Conservation (phyloP, 139 green algal species). For the Coelastrella sp. region DNA sequence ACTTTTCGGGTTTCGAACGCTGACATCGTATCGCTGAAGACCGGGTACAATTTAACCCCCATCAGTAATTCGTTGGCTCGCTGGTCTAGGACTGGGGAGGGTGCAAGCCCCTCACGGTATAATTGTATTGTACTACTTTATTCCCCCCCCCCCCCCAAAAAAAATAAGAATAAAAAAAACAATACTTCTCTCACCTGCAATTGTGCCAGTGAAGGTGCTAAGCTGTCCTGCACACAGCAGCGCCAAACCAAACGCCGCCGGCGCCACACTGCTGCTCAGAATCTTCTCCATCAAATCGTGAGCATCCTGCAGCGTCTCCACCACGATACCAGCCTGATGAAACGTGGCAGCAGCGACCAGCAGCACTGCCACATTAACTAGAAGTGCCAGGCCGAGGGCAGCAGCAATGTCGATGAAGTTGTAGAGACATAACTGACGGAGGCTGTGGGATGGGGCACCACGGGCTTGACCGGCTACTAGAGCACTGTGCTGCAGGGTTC, state of each 20-base stretch:
- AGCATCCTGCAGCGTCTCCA: constrained; percentile 69
- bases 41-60: too few species aligned
- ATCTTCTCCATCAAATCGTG: constrained; percentile 74
- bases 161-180: too few species aligned
- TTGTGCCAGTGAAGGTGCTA: constrained; percentile 72
- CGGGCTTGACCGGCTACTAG: constrained; percentile 56
- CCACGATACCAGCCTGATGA: constrained; percentile 62
- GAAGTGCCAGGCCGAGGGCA: constrained; percentile 66
- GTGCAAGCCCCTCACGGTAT: too few species aligned
- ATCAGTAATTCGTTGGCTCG: too few species aligned
- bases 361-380: constrained; percentile 73
- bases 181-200: constrained; percentile 62
- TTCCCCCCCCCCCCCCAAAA: too few species aligned
- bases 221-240: constrained; percentile 70
- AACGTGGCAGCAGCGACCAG: constrained; percentile 72
- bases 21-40: too few species aligned
- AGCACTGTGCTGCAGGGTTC: constrained; percentile 43
- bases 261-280: constrained; percentile 55
- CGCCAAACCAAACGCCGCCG: constrained; percentile 66
- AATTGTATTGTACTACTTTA: too few species aligned
- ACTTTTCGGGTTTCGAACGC: too few species aligned
- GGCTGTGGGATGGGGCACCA: background rate
- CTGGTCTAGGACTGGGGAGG: too few species aligned
- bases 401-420: constrained; percentile 70
- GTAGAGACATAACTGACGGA: constrained; percentile 54